phyloP scores from a whole-genome alignment of 768 basidiomycete genomes.

The Pleurotus pulmonarius region DNA sequence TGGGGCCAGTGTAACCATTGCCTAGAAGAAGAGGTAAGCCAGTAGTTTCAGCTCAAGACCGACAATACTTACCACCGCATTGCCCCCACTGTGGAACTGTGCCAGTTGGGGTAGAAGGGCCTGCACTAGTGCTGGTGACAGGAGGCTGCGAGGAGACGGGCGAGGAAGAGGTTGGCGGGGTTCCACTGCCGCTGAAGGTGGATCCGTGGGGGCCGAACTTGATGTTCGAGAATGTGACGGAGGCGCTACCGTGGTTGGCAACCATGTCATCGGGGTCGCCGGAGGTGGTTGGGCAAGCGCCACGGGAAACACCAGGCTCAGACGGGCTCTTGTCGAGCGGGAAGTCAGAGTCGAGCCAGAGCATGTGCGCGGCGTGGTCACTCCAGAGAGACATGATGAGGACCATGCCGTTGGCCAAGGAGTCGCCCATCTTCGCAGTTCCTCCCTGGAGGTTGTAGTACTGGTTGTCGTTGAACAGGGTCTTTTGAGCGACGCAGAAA shows the following conservation, averaged over 20 bases:
- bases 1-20: constrained; percentile 22
- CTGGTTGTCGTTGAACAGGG: constrained; percentile 32
- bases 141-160: background rate
- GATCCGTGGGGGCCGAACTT: constrained; percentile 34
- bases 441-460: constrained; percentile 29
- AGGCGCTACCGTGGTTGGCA: constrained; percentile 20
- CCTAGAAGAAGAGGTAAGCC: background rate
- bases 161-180: background rate
- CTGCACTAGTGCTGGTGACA: background rate
- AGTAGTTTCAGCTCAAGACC: background rate
- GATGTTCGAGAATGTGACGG: constrained; percentile 39
- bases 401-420: constrained; percentile 32
- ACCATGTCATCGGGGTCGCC: constrained; percentile 34
- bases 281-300: constrained; percentile 33
- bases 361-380: constrained; percentile 36
- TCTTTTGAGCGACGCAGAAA: constrained; percentile 34
- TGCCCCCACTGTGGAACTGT: background rate
- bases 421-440: constrained; percentile 17
- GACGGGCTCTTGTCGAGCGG: constrained; percentile 18
- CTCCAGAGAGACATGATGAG: constrained; percentile 34
- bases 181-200: constrained; percentile 19
- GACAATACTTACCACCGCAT: constrained; percentile 1
- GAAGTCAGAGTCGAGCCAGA: constrained; percentile 37
- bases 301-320: constrained; percentile 30
- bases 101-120: background rate